Evolutionary conservation across 352 stramenopile species (phyloP).

Genomic region (Elongisporangium prolatum): DNA sequence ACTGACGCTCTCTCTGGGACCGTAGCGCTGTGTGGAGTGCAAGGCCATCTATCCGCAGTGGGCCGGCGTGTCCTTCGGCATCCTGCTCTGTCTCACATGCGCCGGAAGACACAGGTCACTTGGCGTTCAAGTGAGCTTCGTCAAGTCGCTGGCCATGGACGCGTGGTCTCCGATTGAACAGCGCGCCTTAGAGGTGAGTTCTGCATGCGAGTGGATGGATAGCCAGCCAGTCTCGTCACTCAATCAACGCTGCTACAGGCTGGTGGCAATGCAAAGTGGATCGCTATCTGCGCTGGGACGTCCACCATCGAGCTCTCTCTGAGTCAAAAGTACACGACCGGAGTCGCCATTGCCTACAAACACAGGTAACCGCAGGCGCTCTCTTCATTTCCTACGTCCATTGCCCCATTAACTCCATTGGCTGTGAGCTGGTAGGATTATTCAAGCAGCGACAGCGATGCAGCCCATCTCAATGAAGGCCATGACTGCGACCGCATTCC

Average conservation of each 20-base stretch:
- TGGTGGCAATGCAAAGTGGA: conserved; percentile 83
- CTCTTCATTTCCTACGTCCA: not conserved
- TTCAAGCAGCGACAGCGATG: conserved; percentile 17
- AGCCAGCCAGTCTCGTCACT: not conserved
- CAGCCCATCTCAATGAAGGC: conserved; percentile 8
- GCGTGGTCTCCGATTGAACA: conserved; percentile 52
- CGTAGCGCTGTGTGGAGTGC: conserved; percentile 79
- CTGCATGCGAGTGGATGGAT: not conserved
- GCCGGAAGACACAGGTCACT: conserved; percentile 74
- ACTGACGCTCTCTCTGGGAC: not conserved
- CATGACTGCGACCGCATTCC: conserved; percentile 53
- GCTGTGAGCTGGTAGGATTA: conserved; percentile 12
- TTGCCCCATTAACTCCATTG: not conserved
- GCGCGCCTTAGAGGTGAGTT: conserved; percentile 38
- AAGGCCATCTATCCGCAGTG: conserved; percentile 78
- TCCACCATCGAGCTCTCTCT: conserved; percentile 35
- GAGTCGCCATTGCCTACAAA: conserved; percentile 59
- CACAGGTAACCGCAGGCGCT: conserved; percentile 16
- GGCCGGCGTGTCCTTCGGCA: conserved; percentile 78
- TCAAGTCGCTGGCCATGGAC: conserved; percentile 84
- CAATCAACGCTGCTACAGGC: conserved; percentile 4
- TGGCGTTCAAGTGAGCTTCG: conserved; percentile 76
- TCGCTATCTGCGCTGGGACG: conserved; percentile 56
- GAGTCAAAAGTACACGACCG: conserved; percentile 61
- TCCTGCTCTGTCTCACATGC: conserved; percentile 73